Base-by-base conservation (phyloP, 2,329 filamentous ascomycete species). In the Penicillium vulpinum region DNA sequence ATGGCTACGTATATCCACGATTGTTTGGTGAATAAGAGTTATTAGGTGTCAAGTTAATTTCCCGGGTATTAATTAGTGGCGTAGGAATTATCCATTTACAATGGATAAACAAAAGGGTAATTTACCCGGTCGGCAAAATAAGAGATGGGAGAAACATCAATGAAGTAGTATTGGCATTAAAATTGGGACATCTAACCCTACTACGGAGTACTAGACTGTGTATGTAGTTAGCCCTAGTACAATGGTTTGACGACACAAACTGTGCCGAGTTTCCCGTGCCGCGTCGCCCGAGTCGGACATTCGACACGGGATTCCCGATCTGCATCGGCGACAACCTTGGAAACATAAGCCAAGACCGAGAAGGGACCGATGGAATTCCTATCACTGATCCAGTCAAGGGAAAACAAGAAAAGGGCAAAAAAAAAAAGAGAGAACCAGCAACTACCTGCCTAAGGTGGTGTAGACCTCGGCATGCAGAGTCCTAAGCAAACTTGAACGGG, bases 241-340 rank as follows among this genome's bases (percentile, higher is more conserved):
- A n/a, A n/a, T n/a, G n/a, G n/a, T n/a, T n/a, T n/a, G n/a, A n/a
- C n/a, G n/a, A n/a, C n/a, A n/a, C n/a, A 49, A 49, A 54, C 18
- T 11, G 45, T 60, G 58, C 58, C 58, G 58, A 60, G 29, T 56
- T 55, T 44, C 58, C 58, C 26, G 58, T 58, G 31, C 49, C 54
- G 54, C 48, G 47, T 51, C 36, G 56, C 52, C 52, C 56, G 52
- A 56, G 43, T 49, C 45, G 52, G 51, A n/a, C 11, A 35, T 46
- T 31, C 31, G 26, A 53, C 43, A 51, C 54, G 54, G 57, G 49
- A 57, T 40, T 44, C 41, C 56, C 57, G 57, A 59, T 51, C 26
- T 39, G 15, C 31, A 10, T 54, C 41, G 36, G 33, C 52, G 5
- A 24, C 21, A 51, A n/a, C n/a, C n/a, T n/a, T n/a, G n/a, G 13